Percentiles rank a stretch among this genome's conserved stretches.
Conservation (phyloP, 805 yeast genomes). For the Huiozyma naganishii region DNA sequence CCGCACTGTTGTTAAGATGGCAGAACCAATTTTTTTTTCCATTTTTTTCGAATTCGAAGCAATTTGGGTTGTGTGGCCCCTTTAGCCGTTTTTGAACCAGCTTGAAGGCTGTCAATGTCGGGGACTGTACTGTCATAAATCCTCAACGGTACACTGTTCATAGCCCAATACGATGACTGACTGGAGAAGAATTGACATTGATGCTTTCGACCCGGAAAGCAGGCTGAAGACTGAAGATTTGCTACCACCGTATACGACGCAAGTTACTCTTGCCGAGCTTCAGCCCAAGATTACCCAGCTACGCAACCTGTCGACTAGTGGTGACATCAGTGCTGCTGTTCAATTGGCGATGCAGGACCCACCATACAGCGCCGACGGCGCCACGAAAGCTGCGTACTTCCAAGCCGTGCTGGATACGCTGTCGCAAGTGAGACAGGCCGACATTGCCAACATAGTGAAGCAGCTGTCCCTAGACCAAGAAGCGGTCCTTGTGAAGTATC, state of each 20-base stretch:
- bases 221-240: constrained; percentile 55
- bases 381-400: constrained; percentile 35
- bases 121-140: too few species aligned
- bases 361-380: constrained; percentile 69
- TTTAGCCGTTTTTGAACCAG: too few species aligned
- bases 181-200: constrained; percentile 94
- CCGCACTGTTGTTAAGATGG: too few species aligned
- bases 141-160: too few species aligned
- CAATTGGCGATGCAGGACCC: constrained; percentile 54
- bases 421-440: constrained; percentile 54
- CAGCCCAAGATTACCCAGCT: constrained; percentile 44
- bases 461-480: constrained; percentile 53
- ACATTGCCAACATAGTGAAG: constrained; percentile 51
- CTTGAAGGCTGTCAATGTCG: too few species aligned
- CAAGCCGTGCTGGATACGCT: constrained; percentile 60
- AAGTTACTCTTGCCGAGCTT: constrained; percentile 43
- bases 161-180: constrained; percentile 27
- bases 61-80: too few species aligned
- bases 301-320: constrained; percentile 56
- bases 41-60: too few species aligned
- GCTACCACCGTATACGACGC: constrained; percentile 41
- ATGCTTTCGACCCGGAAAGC: constrained; percentile 77
- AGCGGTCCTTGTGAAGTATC: constrained; percentile 68
- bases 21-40: too few species aligned
- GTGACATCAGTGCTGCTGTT: constrained; percentile 61